These are phyloP conservation scores for Aspergillus asperescens DNA, from an alignment of 495 filamentous ascomycete genomes.

Conservation along the genomic window DNA sequence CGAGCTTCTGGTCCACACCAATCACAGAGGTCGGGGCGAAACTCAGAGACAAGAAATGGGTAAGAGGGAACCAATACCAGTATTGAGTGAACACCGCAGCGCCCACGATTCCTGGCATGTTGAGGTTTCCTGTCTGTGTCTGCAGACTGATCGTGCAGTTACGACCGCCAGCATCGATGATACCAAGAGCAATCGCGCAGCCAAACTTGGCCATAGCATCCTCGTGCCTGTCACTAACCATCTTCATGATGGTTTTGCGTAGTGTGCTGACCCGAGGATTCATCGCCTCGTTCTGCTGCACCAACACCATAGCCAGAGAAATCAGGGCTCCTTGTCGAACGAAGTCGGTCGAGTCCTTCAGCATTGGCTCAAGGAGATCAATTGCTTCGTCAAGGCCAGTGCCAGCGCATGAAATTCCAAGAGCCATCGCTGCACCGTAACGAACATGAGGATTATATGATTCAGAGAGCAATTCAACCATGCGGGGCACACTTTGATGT, in stretches of 20 bases:
- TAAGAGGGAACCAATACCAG: constrained; percentile 99
- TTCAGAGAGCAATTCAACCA: constrained; percentile 98
- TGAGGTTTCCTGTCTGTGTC: constrained; percentile 95
- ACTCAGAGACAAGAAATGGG: constrained; percentile 91
- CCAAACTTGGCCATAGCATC: constrained; percentile 99
- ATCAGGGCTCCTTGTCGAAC: constrained; percentile 97
- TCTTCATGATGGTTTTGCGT: constrained; percentile 81
- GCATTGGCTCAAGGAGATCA: constrained; percentile 96
- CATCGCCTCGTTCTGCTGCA: constrained; percentile 95
- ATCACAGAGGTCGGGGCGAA: constrained; percentile 94
- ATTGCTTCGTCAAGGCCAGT: constrained; percentile 96
- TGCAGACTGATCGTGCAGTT: constrained; percentile 98
- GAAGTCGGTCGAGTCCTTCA: constrained; percentile 98
- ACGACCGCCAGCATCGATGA: constrained; percentile 95
- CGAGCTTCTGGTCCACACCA: constrained; percentile 85
- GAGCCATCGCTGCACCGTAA: constrained; percentile 96
- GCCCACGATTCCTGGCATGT: constrained; percentile 95
- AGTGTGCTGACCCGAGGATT: constrained; percentile 82
- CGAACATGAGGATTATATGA: constrained; percentile 99
- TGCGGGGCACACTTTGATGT: constrained; percentile 91
- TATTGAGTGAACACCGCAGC: constrained; percentile 99
- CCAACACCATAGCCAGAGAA: constrained; percentile 91
- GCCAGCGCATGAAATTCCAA: constrained; percentile 96
- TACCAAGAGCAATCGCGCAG: constrained; percentile 86
- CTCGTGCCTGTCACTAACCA: constrained; percentile 91